Conservation (phyloP, 2,329 filamentous ascomycete genomes). For the Colletotrichum destructivum region DNA sequence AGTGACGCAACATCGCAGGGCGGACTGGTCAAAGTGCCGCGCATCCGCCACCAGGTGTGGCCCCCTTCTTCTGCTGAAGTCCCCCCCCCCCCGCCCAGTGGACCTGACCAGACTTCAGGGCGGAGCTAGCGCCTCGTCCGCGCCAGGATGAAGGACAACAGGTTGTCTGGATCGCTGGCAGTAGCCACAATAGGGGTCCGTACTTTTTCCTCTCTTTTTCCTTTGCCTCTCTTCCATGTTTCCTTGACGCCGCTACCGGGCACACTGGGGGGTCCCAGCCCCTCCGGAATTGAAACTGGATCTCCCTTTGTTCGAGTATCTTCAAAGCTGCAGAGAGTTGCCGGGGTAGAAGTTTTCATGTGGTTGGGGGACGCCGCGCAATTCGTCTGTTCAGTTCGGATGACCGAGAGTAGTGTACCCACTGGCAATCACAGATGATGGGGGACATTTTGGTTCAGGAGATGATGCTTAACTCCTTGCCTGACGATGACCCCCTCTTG, state of each 20-base stretch:
- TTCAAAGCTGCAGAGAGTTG: conserved; percentile 11
- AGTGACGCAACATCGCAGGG: conserved; percentile 34
- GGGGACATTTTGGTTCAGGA: conserved; percentile 25
- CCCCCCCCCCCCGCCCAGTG: conserved; percentile 16
- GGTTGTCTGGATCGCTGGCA: conserved; percentile 14
- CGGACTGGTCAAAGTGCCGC: conserved; percentile 15
- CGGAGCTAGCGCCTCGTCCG: conserved; percentile 20
- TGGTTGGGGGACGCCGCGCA: conserved; percentile 1
- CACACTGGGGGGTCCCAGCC: conserved; percentile 30
- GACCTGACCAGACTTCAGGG: conserved; percentile 16
- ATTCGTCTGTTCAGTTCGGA: conserved; percentile 29
- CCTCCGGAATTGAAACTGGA: conserved; percentile 38
- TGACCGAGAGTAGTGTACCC: conserved; percentile 34
- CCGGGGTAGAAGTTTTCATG: conserved; percentile 10
- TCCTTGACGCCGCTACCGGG: conserved; percentile 1
- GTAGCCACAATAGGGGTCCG: conserved; percentile 41
- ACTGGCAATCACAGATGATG: conserved; percentile 37
- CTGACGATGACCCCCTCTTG: not conserved
- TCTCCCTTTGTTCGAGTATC: conserved; percentile 15
- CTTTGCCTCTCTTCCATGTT: not conserved
- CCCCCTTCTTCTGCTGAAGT: conserved; percentile 12
- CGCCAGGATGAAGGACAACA: conserved; percentile 17
- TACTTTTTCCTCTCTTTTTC: not conserved
- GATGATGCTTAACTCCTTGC: conserved; percentile 30
- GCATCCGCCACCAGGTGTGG: not conserved